Evolutionary conservation across 306 rosid species (phyloP), one percentile per base, ranked within the genome.

Genomic region (Argentina anserina): DNA sequence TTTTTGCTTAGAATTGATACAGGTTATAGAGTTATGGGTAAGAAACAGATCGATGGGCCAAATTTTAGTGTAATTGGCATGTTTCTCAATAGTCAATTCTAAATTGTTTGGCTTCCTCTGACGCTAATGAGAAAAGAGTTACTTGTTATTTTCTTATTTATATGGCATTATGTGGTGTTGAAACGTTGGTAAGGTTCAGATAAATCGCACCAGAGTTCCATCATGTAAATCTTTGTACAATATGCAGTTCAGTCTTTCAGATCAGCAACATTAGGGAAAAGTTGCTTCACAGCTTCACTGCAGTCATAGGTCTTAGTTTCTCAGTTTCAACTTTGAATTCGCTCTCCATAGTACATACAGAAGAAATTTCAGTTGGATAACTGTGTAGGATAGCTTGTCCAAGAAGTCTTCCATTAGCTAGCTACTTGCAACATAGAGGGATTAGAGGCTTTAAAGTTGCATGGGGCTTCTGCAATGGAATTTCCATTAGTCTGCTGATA

Each of bases 21-120:
- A 21, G 18, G 39, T 29, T 36, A 42, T 17, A 69, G n/a, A n/a
- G n/a, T n/a, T n/a, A n/a, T n/a, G n/a, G 70, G 70, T 37, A 25
- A 69, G 15, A 58, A 28, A 61, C 47, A 76, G 62, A 23, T n/a
- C n/a, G n/a, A n/a, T 1, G 25, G 49, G 39, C 43, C 33, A 36
- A 37, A 20, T 18, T 60, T 69, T 68, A 46, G 62, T 59, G 53
- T 46, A 76, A 47, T 59, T 36, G 63, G 50, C 18, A 37, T 43
- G 40, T 12, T 13, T 58, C 28, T 76, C 55, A 29, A 21, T 13
- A 42, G 49, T 33, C 20, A 9, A 58, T 23, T 68, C 68, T 10
- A 58, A 9, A 23, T n/a, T 45, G 12, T 58, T 36, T 25, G 61
- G 65, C 69, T 59, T 49, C 17, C 67, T 46, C 13, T 23, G 59